Conservation (phyloP, 495 filamentous ascomycete species). For the Penicillium manginii region DNA sequence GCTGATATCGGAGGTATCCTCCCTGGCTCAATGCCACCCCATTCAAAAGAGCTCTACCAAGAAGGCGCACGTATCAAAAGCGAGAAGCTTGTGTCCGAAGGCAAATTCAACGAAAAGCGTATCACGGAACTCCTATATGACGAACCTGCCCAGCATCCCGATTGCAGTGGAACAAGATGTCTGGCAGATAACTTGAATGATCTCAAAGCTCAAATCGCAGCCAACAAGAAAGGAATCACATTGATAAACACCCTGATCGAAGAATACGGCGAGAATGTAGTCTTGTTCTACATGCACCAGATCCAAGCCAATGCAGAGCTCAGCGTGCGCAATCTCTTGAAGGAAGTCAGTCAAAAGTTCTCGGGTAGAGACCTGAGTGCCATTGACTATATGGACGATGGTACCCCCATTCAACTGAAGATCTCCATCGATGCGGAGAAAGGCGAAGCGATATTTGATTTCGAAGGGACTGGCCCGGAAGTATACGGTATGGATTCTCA, state of each 20-base stretch:
- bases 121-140: conserved; percentile 80
- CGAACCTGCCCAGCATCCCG: conserved; percentile 81
- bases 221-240: conserved; percentile 93
- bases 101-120: conserved; percentile 81
- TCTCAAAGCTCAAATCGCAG: conserved; percentile 90
- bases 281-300: conserved; percentile 89
- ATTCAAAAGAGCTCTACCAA: conserved; percentile 88
- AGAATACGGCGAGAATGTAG: conserved; percentile 87
- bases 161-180: conserved; percentile 86
- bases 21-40: conserved; percentile 93
- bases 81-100: conserved; percentile 92
- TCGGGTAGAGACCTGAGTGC: conserved; percentile 77
- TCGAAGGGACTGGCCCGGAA: conserved; percentile 79
- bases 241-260: conserved; percentile 80
- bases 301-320: conserved; percentile 92
- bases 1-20: conserved; percentile 96
- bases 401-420: conserved; percentile 81
- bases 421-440: conserved; percentile 80
- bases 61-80: conserved; percentile 90
- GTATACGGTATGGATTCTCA: conserved; percentile 62
- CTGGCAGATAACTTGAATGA: conserved; percentile 93
- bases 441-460: conserved; percentile 90
- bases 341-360: conserved; percentile 71
- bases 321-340: conserved; percentile 78
- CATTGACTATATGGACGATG: conserved; percentile 92